Conservation (phyloP, 2,329 filamentous ascomycete genomes). For the Fulvia fulva region DNA sequence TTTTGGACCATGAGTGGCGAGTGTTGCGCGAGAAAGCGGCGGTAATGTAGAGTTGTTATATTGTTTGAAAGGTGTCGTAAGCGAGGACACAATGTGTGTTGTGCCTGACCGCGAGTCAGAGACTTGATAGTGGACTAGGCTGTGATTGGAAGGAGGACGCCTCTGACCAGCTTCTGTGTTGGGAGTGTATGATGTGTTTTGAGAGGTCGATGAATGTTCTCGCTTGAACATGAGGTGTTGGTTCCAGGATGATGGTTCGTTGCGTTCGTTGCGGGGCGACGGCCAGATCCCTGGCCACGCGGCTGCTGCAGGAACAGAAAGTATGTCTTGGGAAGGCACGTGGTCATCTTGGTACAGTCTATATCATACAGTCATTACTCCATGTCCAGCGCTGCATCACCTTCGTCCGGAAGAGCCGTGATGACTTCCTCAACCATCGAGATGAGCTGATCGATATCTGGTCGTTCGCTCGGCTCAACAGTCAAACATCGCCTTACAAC, state of each 20-base stretch:
- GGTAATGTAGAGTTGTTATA: not conserved
- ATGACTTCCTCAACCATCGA: constrained; percentile 71
- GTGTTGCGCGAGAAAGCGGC: too few species aligned
- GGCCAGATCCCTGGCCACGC: not conserved
- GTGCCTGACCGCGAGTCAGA: not conserved
- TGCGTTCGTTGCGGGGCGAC: not conserved
- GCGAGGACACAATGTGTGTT: not conserved
- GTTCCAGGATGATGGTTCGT: not conserved
- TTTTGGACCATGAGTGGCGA: constrained; percentile 60
- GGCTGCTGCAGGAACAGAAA: not conserved
- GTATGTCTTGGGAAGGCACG: not conserved
- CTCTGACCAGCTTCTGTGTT: not conserved
- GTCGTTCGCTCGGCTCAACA: constrained; percentile 82
- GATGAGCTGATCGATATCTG: constrained; percentile 82
- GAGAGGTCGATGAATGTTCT: not conserved
- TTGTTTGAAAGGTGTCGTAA: not conserved
- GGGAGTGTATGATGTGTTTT: not conserved
- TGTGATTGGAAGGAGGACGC: not conserved
- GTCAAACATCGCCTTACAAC: constrained; percentile 81
- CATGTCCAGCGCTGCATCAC: constrained; percentile 28
- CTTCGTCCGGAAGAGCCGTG: constrained; percentile 58
- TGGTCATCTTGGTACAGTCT: not conserved
- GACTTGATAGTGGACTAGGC: not conserved
- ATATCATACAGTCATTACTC: constrained; percentile 19
- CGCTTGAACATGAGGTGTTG: not conserved